Evolutionary conservation across 257 asterid genomes (phyloP), one percentile per base, ranked within the genome.

Genomic region (Anisodus acutangulus): DNA sequence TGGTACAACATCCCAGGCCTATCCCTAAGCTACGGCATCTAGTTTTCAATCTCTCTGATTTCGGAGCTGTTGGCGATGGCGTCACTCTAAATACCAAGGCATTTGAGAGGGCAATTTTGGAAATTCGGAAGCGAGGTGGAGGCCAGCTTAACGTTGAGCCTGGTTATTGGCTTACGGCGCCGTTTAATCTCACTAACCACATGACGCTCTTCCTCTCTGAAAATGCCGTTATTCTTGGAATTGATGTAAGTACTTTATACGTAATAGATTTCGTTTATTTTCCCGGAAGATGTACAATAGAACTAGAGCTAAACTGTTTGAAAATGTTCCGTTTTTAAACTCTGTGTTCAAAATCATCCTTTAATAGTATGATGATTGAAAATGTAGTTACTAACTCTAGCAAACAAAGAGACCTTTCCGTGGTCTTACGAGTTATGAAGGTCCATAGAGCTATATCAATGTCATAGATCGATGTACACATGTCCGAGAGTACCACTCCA

Each of bases 51-150:
- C 92, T 95, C 76, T 89, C 91, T 47, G 97, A 94, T 87, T 95
- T 92, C 86, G 97, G 98, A 79, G 98, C 97, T 45, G 93, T 93
- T 37, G 98, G 98, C 15, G 97, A 95, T 85, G 98, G 98, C 82
- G 86, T 88, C 55, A 91, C 95, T 19, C 10, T 95, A 0, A 95
- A 95, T 83, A 95, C 98, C 0, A 82, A 81, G 70, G 93, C 97
- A 6, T 95, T 95, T 79, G 93, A 94, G 90, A 90, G 82, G 88
- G 98, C 98, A 35, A 82, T 95, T n/a, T 90, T 86, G 84, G 94
- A 90, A 78, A 91, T 95, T 17, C 89, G 83, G 71, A 89, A 82
- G 78, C 91, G 87, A 6, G 98, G 98, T 68, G 98, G 98, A 0
- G 98, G 98, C 9, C 98, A 95, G 95, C 98, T 95, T 57, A 95